Conservation (phyloP, 768 basidiomycete genomes). For the Kwoniella sp. region DNA sequence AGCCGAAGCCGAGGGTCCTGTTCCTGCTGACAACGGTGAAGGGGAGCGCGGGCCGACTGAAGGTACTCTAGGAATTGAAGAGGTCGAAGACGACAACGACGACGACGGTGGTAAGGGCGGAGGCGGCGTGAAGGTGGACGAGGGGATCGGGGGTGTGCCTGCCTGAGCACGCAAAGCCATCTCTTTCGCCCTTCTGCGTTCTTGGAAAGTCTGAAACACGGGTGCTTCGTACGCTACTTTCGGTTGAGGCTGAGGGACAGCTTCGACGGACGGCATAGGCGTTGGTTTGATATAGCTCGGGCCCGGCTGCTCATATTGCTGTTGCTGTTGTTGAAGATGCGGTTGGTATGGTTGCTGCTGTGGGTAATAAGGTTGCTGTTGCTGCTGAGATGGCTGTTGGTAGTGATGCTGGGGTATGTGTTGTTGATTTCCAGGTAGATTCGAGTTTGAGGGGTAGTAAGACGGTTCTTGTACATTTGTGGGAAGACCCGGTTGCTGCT, state of each 20-base stretch:
- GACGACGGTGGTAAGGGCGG: slow-evolving; percentile 1
- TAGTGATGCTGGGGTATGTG: not conserved
- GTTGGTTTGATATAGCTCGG: no score
- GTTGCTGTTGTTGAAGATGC: slow-evolving; percentile 8
- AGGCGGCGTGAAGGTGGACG: not conserved
- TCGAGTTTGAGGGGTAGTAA: not conserved
- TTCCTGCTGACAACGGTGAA: slow-evolving; percentile 4
- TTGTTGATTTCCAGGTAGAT: not conserved
- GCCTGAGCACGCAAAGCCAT: slow-evolving; percentile 27
- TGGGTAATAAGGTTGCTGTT: not conserved
- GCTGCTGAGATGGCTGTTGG: not conserved
- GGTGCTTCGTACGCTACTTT: slow-evolving; percentile 45
- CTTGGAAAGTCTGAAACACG: slow-evolving; percentile 52
- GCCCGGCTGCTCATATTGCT: slow-evolving; percentile 3
- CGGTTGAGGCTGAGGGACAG: slow-evolving; percentile 40
- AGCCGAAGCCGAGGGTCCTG: slow-evolving; percentile 10
- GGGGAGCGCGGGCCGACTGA: slow-evolving; percentile 7
- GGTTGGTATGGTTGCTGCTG: not conserved
- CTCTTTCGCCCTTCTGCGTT: slow-evolving; percentile 45
- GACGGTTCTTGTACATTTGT: not conserved
- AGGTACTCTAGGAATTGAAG: not conserved
- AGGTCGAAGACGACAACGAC: not conserved
- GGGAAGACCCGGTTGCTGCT: not conserved
- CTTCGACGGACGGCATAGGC: slow-evolving; percentile 13
- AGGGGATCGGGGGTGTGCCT: slow-evolving; percentile 4